Base-by-base conservation (phyloP, 2,329 filamentous ascomycete species). In the Ophiocordyceps australis region DNA sequence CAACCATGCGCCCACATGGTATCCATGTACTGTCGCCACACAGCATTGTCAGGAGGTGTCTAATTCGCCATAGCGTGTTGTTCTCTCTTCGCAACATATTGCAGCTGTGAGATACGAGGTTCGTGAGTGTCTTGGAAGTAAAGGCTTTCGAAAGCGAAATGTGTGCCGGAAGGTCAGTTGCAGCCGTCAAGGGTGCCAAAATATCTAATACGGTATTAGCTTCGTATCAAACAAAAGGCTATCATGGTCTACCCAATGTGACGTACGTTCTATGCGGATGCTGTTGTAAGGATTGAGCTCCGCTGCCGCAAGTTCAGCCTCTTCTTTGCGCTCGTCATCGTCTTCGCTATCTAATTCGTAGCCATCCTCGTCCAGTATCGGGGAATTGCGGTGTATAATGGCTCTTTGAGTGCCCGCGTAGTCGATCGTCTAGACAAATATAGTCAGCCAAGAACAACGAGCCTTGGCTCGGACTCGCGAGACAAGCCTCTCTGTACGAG, bases 31-130 rank as follows among this genome's bases (percentile, higher is more conserved):
- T 67, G 44, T 91, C 81, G 17, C 81, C 81, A 25, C 76, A 70
- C 7, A 89, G 59, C 34, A 68, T 67, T 17, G 74, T 77, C 35
- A 81, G 61, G 26, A 89, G 52, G 36, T 75, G 69, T 43, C 81
- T 81, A 24, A 81, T 72, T 38, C 68, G 71, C 66, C 74, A 80
- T 9, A 86, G 54, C 5, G 73, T 71, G 15, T 59, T 57, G 33
- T 77, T 77, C 43, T 89, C 81, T 41, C 76, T 75, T 30, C 79
- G 70, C 56, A 81, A 69, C 37, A 80, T 74, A 29, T 66, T 61
- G 35, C 69, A 65, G 28, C 71, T 74, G 48, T 85, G 73, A 23
- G 60, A 59, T 12, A 74, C 68, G 28, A 91, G 63, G 34, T 79
- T 67, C 25, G 68, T 73, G 12, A 89, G 60, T 9, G 75, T 78